A percentile compares a stretch with the other conserved stretches of the same genome.
Evolutionary conservation across 2,329 filamentous ascomycete species (phyloP).

Genomic region (Nemania abortiva): DNA sequence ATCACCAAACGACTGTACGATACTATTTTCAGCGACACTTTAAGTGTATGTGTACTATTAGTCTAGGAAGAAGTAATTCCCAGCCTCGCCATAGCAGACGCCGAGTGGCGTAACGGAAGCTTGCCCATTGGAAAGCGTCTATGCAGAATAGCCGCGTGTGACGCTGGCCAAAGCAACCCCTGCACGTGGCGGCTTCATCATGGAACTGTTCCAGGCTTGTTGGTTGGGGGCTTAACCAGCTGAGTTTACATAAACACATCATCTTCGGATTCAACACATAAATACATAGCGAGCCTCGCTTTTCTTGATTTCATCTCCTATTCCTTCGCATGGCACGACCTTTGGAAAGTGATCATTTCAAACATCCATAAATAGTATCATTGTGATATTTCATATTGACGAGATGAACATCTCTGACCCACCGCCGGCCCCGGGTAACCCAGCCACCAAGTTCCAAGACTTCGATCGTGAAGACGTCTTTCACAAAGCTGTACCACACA

Average conservation of each 20-base stretch:
- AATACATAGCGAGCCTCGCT: background rate
- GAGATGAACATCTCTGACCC: constrained; percentile 16
- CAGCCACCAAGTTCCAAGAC: constrained; percentile 57
- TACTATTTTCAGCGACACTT: background rate
- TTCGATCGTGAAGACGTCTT: constrained; percentile 66
- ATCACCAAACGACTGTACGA: background rate
- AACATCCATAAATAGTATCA: background rate
- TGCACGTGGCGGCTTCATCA: constrained; percentile 29
- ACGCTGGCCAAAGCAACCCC: constrained; percentile 26
- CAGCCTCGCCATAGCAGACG: constrained; percentile 10
- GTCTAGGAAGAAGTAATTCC: background rate
- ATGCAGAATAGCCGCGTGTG: constrained; percentile 24
- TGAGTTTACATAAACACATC: background rate
- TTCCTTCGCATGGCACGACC: too few relatives aligned
- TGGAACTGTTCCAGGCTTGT: background rate
- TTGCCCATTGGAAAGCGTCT: constrained; percentile 28
- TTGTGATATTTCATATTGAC: background rate
- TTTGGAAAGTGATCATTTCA: background rate
- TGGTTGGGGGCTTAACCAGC: constrained; percentile 5
- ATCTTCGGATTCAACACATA: constrained; percentile 2
- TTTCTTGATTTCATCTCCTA: background rate
- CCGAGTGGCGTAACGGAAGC: background rate
- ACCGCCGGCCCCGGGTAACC: background rate
- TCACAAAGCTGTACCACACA: constrained; percentile 56
- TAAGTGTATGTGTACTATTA: background rate